These are phyloP conservation scores for Citrullus mucosospermus DNA, from an alignment of 306 rosid genomes.

Conservation along the genomic window DNA sequence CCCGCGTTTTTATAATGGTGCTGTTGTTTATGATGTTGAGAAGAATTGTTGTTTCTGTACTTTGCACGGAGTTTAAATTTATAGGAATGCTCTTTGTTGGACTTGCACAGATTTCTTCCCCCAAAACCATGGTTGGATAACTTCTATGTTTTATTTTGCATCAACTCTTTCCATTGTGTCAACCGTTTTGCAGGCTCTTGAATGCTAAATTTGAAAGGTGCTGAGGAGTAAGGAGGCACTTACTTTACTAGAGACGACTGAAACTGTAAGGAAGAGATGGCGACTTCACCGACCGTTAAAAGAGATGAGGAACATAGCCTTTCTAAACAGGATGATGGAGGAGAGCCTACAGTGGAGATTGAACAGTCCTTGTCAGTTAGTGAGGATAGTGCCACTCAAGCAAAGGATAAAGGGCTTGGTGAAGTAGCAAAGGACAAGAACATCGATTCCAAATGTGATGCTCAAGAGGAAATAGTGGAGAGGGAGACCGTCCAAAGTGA, in stretches of 20 bases:
- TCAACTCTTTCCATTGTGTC: not conserved
- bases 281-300: constrained; percentile 19
- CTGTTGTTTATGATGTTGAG: not conserved
- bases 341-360: constrained; percentile 17
- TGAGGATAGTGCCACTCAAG: not conserved
- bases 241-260: not conserved
- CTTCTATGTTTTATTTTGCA: not conserved
- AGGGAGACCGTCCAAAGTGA: constrained; percentile 7
- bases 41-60: not conserved
- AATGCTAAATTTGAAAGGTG: not conserved
- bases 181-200: constrained; percentile 2
- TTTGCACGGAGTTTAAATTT: not conserved
- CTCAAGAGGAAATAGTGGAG: constrained; percentile 16
- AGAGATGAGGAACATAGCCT: constrained; percentile 22
- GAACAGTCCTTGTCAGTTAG: not conserved
- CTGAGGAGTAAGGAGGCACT: not conserved
- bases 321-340: constrained; percentile 16
- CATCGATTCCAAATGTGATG: constrained; percentile 7
- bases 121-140: not conserved
- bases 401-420: constrained; percentile 7
- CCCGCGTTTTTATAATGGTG: not conserved
- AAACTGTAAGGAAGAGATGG: constrained; percentile 9
- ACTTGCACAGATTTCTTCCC: not conserved
- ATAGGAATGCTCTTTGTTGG: not conserved
- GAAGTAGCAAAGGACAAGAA: constrained; percentile 7